Evolutionary conservation across 2,329 filamentous ascomycete genomes (phyloP), one percentile per base, ranked within the genome.

Genomic region (Calonectria pauciramosa): DNA sequence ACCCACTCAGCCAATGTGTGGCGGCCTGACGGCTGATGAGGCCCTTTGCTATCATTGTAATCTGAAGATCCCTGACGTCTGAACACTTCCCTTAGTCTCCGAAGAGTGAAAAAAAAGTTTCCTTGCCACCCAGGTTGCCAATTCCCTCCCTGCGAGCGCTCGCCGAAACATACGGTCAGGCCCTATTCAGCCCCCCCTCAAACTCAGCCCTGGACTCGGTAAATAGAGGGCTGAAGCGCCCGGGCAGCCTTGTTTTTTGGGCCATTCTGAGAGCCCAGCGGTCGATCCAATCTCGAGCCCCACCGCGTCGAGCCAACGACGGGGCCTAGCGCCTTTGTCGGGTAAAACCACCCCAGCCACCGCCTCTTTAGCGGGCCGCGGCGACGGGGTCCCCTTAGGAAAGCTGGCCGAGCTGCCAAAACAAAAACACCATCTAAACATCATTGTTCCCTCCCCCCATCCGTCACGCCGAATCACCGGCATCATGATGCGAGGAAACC

Each of bases 401-500:
- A 75, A 76, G 75, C 77, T 80, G 75, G 76, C 72, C 65, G 68
- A 78, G 78, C 73, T 76, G 76, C 75, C 76, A 81, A 81, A 82
- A 81, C 80, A 82, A 82, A 82, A 81, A 82, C 80, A 79, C 72
- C 77, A 77, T 76, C 79, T 78, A 80, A 79, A 79, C 77, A 78
- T 77, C 68, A 65, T 54, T 59, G 51, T 64, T 67, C 52, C 41
- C 52, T 67, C 63, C 74, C 74, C 75, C 71, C 68, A 74, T 77
- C 75, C 77, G 77, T 76, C 76, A 77, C 76, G 72, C 71, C 76
- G 80, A 74, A 78, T 74, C 71, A 78, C 77, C 81, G 81, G 78
- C 78, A 86, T 82, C 82, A 91, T 89, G 88, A 89, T 90, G 89
- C 86, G 88, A 86, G 87, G 88, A 82, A 85, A 87, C 84, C 89